Evolutionary conservation across 495 filamentous ascomycete species (phyloP).

Genomic region (Aspergillus carlsbadensis): DNA sequence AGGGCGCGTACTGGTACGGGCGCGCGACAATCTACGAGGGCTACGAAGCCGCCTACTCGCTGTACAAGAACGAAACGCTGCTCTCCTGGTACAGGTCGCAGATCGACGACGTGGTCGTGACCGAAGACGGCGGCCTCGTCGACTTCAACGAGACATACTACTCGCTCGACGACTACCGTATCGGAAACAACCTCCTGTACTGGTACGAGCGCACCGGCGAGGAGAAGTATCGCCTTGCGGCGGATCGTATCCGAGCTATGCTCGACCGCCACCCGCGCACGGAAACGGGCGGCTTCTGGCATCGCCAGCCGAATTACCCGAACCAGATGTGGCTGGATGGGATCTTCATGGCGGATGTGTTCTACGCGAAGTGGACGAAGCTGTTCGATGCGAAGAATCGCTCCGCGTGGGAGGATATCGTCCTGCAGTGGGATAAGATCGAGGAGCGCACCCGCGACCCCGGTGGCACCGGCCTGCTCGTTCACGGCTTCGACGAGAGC

Average conservation of each 20-base stretch:
- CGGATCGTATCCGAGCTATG: not conserved
- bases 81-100: conserved; percentile 1
- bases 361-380: conserved; percentile 2
- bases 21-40: conserved; percentile 2
- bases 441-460: not conserved
- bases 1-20: conserved; percentile 6
- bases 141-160: conserved; percentile 11
- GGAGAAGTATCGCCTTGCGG: not conserved
- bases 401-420: conserved; percentile 2
- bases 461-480: not conserved
- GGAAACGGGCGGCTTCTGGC: conserved; percentile 1
- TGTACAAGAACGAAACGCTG: not conserved
- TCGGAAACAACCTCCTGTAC: conserved; percentile 6
- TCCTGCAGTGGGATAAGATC: conserved; percentile 9
- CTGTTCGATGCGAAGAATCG: not conserved
- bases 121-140: not conserved
- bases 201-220: conserved; percentile 9
- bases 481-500: conserved; percentile 1
- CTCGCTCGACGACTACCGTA: conserved; percentile 9
- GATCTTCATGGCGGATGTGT: conserved; percentile 6
- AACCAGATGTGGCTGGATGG: conserved; percentile 7
- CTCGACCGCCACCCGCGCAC: conserved; percentile 9
- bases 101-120: not conserved
- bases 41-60: conserved; percentile 2
- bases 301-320: not conserved